Evolutionary conservation across 108 stramenopile species (phyloP), one percentile per base, ranked within the genome.

Genomic region (Skeletonema marinoi): DNA sequence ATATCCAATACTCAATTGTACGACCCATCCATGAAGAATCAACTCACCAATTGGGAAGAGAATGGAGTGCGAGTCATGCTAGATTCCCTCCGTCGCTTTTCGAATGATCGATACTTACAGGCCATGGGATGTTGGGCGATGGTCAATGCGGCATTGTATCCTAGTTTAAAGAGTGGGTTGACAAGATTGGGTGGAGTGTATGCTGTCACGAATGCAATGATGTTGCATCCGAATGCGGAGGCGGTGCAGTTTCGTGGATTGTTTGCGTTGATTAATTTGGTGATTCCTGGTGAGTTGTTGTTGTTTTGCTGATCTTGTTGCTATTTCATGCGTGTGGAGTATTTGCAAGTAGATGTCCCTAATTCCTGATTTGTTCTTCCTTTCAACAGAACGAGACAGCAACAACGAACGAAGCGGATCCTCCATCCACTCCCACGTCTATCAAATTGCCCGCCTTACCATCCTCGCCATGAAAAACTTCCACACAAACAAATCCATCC

Each of bases 201-300:
- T 46, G 81, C 78, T 12, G 73, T 87, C 2, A 72, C 83, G 13
- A 78, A 73, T 70, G 86, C 86, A 4, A 87, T 87, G 86, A 83
- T 75, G 82, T 32, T 79, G 6, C 86, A 87, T 66, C 85, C 86
- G 21, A 50, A 65, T 54, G 83, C 70, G 41, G 82, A 66, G 75
- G 85, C 85, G 32, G 86, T 87, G 5, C 86, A 86, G 78, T 87
- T 87, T 48, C 56, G 86, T 12, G 86, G 79, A 33, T 66, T 87
- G 66, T 87, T 87, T 67, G 86, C 86, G 32, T 71, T 87, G 65
- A 87, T 87, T 71, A 87, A 87, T 67, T 85, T 87, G 70, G 86
- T 86, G 5, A 87, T 85, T 41, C 86, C 85, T n/a, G 81, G 71
- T 72, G 48, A 68, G 76, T 69, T 29, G 60, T 41, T 44, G 19